Conservation (phyloP, 1,284 basidiomycete genomes). For the Ganoderma sinense region DNA sequence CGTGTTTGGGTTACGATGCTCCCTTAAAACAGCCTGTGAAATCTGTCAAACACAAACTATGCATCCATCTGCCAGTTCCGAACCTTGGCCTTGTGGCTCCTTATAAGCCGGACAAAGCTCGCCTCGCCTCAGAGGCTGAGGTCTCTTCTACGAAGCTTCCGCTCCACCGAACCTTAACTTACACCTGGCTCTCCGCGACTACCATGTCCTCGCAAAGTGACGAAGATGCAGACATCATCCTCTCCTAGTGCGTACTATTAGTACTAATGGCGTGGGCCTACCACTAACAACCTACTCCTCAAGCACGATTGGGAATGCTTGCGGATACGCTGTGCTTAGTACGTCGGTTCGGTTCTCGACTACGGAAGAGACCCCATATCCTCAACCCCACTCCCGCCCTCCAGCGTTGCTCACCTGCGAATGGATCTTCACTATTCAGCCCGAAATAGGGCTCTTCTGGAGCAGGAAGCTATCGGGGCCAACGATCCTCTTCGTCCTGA, state of each 20-base stretch:
- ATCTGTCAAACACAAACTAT: neutral
- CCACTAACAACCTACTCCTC: neutral
- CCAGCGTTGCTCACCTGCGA: neutral
- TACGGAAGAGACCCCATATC: neutral
- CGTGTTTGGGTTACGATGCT: neutral
- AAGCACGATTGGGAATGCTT: neutral
- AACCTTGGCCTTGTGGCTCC: neutral
- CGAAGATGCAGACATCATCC: neutral
- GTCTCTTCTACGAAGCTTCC: too few relatives aligned
- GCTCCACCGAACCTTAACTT: neutral
- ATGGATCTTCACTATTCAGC: neutral
- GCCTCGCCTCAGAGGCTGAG: too few relatives aligned
- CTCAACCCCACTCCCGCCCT: neutral
- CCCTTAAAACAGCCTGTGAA: neutral
- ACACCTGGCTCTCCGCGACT: neutral
- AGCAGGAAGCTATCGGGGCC: neutral
- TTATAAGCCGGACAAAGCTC: neutral
- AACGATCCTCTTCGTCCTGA: neutral
- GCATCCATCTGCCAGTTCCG: neutral
- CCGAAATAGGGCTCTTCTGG: constrained; percentile 1
- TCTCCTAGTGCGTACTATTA: neutral
- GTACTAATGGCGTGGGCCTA: neutral
- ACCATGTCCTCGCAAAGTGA: neutral
- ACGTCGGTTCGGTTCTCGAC: neutral
- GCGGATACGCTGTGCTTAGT: neutral